phyloP scores from a whole-genome alignment of 73 alveolate species.

The Paramecium biaurelia region DNA sequence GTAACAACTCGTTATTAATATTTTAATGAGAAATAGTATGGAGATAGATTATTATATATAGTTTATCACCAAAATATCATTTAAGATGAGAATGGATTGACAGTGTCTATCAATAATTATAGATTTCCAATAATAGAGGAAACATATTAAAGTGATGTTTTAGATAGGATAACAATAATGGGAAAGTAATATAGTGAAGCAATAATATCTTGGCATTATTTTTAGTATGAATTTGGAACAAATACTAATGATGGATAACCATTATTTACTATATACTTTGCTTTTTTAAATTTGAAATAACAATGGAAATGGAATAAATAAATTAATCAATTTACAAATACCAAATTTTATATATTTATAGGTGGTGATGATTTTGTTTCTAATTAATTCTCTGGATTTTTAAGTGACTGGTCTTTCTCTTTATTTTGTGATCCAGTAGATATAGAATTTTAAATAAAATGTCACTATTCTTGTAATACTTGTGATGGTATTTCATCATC shows the following conservation, averaged over 20 bases:
- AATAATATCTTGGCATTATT: not conserved
- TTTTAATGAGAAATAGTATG: not conserved
- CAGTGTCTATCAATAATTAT: not conserved
- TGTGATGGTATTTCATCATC: not conserved
- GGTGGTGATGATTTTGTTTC: not conserved
- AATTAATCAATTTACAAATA: not conserved
- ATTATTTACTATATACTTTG: not conserved
- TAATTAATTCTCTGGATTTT: not conserved
- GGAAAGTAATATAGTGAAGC: not conserved
- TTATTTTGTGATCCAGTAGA: not conserved
- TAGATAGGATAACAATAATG: not conserved
- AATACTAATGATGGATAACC: not conserved
- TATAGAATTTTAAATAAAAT: not conserved
- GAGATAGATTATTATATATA: not conserved
- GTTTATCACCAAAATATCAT: not conserved
- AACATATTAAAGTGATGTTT: not conserved
- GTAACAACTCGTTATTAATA: not conserved
- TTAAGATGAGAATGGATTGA: not conserved
- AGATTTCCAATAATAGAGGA: not conserved
- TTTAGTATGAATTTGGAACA: not conserved
- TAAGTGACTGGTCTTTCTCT: not conserved
- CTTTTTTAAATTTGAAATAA: not conserved
- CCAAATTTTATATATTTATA: not conserved
- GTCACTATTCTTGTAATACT: not conserved
- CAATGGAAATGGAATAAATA: not conserved